Base-by-base conservation (phyloP, 1,284 basidiomycete genomes). In the Fistulina hepatica region DNA sequence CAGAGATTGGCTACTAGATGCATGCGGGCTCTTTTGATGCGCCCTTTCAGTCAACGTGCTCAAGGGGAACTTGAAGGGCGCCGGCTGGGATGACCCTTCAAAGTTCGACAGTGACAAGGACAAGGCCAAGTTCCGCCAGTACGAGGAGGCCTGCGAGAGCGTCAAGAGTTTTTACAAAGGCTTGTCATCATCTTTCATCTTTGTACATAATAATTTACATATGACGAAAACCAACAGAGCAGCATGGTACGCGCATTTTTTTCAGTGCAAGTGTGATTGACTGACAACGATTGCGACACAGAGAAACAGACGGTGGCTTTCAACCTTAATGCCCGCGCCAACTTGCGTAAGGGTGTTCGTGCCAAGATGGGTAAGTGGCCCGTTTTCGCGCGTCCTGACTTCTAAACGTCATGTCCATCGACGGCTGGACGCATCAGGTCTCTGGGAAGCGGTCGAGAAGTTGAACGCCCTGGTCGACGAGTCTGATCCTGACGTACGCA, bases 381-480 rank as follows among this genome's bases (percentile, higher is more conserved):
- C n/a, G n/a, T n/a, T n/a, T n/a, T n/a, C n/a, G n/a, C n/a, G n/a
- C n/a, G n/a, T n/a, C n/a, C n/a, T n/a, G n/a, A n/a, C n/a, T n/a
- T n/a, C n/a, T n/a, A n/a, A n/a, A n/a, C n/a, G n/a, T n/a, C n/a
- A n/a, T n/a, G n/a, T n/a, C n/a, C n/a, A n/a, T n/a, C n/a, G n/a
- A n/a, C n/a, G n/a, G n/a, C n/a, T n/a, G n/a, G n/a, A n/a, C n/a
- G n/a, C n/a, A n/a, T 9, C 27, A 58, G 57, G 67, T 37, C 66
- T 94, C 22, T 93, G 90, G 90, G 78, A 90, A 52, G 90, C 90
- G 5, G 89, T 93, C 59, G 88, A 93, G 54, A 76, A 80, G 66
- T 76, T 94, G 42, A 79, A 93, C 54, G 90, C 81, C 1, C 69
- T 94, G 30, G 72, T 93, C 39, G 89, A 93, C 56, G 85, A 91